A percentile compares a stretch with the other conserved stretches of the same genome.
phyloP scores from a whole-genome alignment of 306 rosid species.

The Canavalia ensiformis region DNA sequence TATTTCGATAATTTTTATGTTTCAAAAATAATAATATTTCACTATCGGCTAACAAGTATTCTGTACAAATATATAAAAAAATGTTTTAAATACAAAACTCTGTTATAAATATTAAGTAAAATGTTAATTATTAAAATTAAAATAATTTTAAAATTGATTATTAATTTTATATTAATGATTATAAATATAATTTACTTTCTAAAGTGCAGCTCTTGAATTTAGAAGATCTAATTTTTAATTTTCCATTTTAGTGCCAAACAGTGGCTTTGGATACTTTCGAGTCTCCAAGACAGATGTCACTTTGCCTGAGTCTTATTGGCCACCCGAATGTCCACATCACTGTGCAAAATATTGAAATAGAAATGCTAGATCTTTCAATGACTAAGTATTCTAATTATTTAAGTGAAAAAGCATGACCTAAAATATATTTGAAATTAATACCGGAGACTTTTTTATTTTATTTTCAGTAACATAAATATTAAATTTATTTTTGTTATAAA shows the following conservation, averaged over 20 bases:
- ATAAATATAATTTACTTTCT: background rate
- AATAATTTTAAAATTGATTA: too few species aligned
- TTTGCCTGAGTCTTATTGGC: slow-evolving; percentile 44
- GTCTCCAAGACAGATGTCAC: slow-evolving; percentile 44
- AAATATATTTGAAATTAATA: background rate
- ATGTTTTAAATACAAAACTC: too few species aligned
- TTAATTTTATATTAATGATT: too few species aligned
- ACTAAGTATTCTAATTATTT: background rate
- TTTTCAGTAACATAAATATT: background rate
- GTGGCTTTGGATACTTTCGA: slow-evolving; percentile 56
- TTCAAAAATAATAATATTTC: too few species aligned
- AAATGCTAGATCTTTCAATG: background rate
- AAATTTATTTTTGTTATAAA: background rate
- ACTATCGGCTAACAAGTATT: too few species aligned
- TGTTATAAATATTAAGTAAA: too few species aligned
- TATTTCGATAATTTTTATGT: too few species aligned
- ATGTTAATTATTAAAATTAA: too few species aligned
- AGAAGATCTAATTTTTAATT: background rate
- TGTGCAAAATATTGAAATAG: background rate
- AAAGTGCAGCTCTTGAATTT: too few species aligned
- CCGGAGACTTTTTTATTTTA: background rate
- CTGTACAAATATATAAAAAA: too few species aligned
- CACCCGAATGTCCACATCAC: slow-evolving; percentile 23
- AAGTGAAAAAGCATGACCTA: background rate
- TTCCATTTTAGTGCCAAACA: slow-evolving; percentile 36